Base-by-base conservation (phyloP, 495 filamentous ascomycete species). In the Ascobolus immersus region DNA sequence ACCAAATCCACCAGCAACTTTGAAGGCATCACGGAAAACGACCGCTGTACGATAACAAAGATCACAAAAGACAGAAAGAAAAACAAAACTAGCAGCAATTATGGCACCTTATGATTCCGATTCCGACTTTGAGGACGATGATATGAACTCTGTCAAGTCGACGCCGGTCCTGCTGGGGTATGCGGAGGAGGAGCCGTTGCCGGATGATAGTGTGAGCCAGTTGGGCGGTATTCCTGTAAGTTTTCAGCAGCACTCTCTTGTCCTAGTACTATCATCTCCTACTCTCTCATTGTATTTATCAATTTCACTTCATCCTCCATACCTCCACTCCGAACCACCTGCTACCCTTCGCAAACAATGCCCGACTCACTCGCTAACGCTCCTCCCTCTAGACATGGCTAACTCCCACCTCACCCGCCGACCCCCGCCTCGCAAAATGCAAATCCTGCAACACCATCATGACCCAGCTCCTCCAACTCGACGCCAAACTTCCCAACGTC, bases 121-220 rank as follows among this genome's bases (percentile, higher is more conserved):
- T 47, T 77, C 77, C 20, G 78, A 75, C 3, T 64, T 55, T 5
- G 71, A 61, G 20, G 77, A 77, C 28, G 66, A 71, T 18, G 64
- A 65, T 22, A 59, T 44, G 13, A 59, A 72, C 39, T 79, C 43
- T 26, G 32, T 71, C 47, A 78, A 71, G 7, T 77, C 82, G 48
- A 99, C 86, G 12, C 75, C 71, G 42, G 79, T 92, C 4, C 67
- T 93, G 1, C 68, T 99, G 15, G 86, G 86, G 12, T 94, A 90
- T 50, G 73, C 82, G 5, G 77, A 78, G 1, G 69, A 67, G 41
- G 76, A 86, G 40, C 12, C 32, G 2, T 51, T 78, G 4, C 71
- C 74, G 21, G 77, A 79, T 18, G 82, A 99, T 47, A 58, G 61
- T n/a, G 70, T 86, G 44, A 91, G 74, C 50, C 78, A 86, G 35